Conservation (phyloP, 2,329 filamentous ascomycete species). For the Colletotrichum coccodes region DNA sequence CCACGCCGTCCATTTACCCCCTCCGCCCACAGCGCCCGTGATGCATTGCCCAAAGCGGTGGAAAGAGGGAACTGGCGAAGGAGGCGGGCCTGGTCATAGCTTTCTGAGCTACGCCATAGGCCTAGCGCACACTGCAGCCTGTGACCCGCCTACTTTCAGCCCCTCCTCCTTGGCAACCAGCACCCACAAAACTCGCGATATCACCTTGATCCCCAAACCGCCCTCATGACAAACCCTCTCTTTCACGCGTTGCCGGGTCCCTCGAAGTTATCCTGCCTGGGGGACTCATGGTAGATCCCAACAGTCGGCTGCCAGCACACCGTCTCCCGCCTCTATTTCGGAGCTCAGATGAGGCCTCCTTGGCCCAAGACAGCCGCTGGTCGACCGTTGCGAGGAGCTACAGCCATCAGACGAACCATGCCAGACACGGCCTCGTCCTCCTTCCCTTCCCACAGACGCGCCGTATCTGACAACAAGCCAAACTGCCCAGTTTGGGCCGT, state of each 20-base stretch:
- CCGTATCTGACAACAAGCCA: not conserved
- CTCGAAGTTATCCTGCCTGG: not conserved
- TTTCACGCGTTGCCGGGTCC: not conserved
- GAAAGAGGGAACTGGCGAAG: not conserved
- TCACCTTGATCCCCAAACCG: not conserved
- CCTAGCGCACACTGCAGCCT: not conserved
- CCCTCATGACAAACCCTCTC: not conserved
- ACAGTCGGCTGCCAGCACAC: not conserved
- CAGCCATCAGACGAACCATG: constrained; percentile 16
- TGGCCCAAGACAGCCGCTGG: not conserved
- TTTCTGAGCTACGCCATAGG: not conserved
- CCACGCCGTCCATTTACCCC: not conserved
- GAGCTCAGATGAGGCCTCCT: not conserved
- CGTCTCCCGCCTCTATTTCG: not conserved
- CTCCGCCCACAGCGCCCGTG: not conserved
- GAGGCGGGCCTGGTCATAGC: constrained; percentile 19
- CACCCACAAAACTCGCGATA: not conserved
- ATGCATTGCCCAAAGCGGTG: not conserved
- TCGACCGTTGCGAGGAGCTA: not conserved
- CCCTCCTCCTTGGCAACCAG: constrained; percentile 19
- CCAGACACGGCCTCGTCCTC: not conserved
- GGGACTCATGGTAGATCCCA: not conserved
- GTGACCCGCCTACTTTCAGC: constrained; percentile 4
- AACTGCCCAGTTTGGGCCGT: too few species aligned
- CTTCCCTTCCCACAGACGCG: not conserved